Evolutionary conservation across 2,329 filamentous ascomycete species (phyloP).

Genomic region (Dissoconium aciculare): DNA sequence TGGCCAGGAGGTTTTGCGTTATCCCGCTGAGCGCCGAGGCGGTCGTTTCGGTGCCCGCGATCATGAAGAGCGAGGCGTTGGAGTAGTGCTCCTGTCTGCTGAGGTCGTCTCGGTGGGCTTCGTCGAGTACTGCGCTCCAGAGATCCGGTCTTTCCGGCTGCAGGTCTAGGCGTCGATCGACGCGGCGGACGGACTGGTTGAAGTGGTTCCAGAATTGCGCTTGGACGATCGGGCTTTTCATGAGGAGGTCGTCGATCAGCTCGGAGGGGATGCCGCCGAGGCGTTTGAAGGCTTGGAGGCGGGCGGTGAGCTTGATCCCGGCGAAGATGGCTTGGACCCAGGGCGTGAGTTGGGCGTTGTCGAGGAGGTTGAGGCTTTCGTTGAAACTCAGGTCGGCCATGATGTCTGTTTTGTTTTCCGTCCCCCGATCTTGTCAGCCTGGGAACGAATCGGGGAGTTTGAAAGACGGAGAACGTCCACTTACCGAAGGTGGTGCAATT

Average conservation of each 20-base stretch:
- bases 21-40: conserved; percentile 23
- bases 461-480: too few species aligned
- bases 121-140: conserved; percentile 20
- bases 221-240: neutral
- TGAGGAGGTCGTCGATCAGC: neutral
- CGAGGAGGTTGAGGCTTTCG: conserved; percentile 20
- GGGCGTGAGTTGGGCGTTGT: conserved; percentile 15
- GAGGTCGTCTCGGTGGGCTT: conserved; percentile 16
- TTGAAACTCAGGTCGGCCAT: conserved; percentile 21
- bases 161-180: conserved; percentile 15
- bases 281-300: neutral
- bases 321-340: conserved; percentile 20
- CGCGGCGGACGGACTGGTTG: conserved; percentile 9
- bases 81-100: conserved; percentile 22
- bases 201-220: neutral
- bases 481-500: conserved; percentile 18
- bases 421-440: too few species aligned
- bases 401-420: conserved; percentile 14
- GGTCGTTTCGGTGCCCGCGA: conserved; percentile 28
- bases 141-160: conserved; percentile 16
- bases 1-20: conserved; percentile 20
- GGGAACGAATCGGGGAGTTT: too few species aligned
- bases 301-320: conserved; percentile 6
- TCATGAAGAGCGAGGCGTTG: conserved; percentile 23
- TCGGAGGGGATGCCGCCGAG: neutral